Conservation (phyloP, 176 grass and related monocot genomes). For the Urochloa ruziziensis region DNA sequence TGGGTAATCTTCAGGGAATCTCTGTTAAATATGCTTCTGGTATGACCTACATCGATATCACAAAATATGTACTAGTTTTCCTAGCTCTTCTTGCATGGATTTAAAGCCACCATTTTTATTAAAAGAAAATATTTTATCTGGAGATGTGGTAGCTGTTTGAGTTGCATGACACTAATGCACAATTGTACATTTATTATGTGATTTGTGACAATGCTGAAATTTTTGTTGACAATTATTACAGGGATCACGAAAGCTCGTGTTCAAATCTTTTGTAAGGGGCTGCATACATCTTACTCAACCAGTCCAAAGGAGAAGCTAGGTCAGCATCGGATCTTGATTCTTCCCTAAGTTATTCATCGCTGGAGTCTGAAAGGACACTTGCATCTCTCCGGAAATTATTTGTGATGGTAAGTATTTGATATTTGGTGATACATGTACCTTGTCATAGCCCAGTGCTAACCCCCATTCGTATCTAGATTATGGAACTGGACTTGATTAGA, state of each 20-base stretch:
- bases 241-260: slow-evolving; percentile 62
- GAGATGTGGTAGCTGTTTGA: background rate
- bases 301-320: slow-evolving; percentile 44
- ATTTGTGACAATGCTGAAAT: slow-evolving; percentile 11
- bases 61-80: slow-evolving; percentile 22
- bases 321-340: slow-evolving; percentile 43
- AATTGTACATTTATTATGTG: slow-evolving; percentile 22
- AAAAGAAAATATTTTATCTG: slow-evolving; percentile 10
- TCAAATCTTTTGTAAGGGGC: slow-evolving; percentile 72
- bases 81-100: background rate
- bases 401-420: slow-evolving; percentile 55
- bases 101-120: slow-evolving; percentile 1
- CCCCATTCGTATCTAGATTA: slow-evolving; percentile 53
- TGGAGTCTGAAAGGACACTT: slow-evolving; percentile 60
- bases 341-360: slow-evolving; percentile 48
- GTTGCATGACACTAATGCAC: slow-evolving; percentile 21
- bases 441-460: slow-evolving; percentile 26
- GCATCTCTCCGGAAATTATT: slow-evolving; percentile 63
- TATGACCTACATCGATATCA: slow-evolving; percentile 37
- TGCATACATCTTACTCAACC: slow-evolving; percentile 64
- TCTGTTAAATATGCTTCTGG: slow-evolving; percentile 70
- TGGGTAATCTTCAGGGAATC: slow-evolving; percentile 88
- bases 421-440: slow-evolving; percentile 30
- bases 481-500: slow-evolving; percentile 73
- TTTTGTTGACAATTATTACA: slow-evolving; percentile 34